Percentiles rank a stretch among this genome's conserved stretches.
phyloP scores from a whole-genome alignment of 768 basidiomycete genomes.

The Lactarius indigo region DNA sequence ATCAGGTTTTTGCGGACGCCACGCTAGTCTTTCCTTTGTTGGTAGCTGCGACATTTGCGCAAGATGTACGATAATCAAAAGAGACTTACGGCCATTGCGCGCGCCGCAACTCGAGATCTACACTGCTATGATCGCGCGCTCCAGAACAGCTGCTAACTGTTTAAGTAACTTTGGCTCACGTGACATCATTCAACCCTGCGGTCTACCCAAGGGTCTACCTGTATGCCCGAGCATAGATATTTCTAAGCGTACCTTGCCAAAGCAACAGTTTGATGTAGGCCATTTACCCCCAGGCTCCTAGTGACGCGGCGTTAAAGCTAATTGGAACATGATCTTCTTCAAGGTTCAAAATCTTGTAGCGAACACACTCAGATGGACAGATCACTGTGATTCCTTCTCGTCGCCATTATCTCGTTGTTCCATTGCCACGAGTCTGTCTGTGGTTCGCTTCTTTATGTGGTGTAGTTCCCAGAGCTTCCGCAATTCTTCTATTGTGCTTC shows the following conservation, averaged over 20 bases:
- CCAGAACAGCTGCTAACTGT: not conserved
- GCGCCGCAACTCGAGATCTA: not conserved
- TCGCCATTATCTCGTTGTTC: not conserved
- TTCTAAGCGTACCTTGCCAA: not conserved
- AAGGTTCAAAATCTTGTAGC: not conserved
- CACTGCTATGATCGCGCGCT: not conserved
- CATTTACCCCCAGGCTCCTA: not conserved
- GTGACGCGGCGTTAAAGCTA: not conserved
- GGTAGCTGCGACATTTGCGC: conserved; percentile 91
- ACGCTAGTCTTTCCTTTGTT: conserved; percentile 94
- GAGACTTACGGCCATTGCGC: not conserved
- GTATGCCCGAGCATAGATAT: not conserved
- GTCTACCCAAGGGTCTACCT: too few species aligned
- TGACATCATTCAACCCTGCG: not conserved
- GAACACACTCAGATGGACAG: not conserved
- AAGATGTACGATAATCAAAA: conserved; percentile 30
- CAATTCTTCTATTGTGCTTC: not conserved
- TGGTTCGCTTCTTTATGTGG: not conserved
- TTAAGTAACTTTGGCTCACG: not conserved
- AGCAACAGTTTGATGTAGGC: not conserved
- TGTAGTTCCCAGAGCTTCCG: not conserved
- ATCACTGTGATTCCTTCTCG: not conserved
- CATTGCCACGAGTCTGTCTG: not conserved
- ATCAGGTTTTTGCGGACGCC: conserved; percentile 86
- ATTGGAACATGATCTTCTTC: not conserved